Conservation (phyloP, 306 rosid genomes). For the Cucumis hystrix region DNA sequence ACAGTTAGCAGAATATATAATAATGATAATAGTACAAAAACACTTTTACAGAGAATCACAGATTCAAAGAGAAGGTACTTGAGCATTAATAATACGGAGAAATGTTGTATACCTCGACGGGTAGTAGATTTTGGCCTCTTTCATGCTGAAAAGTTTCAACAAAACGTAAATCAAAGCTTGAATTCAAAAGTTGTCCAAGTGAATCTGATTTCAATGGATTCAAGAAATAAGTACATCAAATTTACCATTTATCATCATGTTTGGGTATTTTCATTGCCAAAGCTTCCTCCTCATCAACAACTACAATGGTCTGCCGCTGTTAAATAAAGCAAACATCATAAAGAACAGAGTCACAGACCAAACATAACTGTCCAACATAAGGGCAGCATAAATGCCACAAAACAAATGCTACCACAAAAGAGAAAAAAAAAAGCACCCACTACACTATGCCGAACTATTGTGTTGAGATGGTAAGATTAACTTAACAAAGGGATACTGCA, state of each 20-base stretch:
- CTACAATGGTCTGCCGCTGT: conserved; percentile 58
- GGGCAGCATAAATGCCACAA: not conserved
- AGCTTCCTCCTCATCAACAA: conserved; percentile 62
- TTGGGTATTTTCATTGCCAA: conserved; percentile 25
- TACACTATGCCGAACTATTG: not conserved
- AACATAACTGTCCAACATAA: not conserved
- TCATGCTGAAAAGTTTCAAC: conserved; percentile 42
- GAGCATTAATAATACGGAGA: not conserved
- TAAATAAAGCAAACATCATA: not conserved
- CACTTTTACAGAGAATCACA: not conserved
- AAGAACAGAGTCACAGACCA: not conserved
- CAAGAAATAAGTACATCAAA: not conserved
- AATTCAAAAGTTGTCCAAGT: not conserved
- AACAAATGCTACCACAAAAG: not conserved
- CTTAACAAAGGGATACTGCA: not conserved
- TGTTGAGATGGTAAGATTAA: not conserved
- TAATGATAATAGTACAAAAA: not conserved
- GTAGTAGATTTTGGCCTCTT: conserved; percentile 60
- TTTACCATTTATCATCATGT: conserved; percentile 41
- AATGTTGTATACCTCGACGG: conserved; percentile 61
- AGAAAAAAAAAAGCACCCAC: not conserved
- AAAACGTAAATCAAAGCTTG: not conserved
- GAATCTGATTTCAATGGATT: not conserved
- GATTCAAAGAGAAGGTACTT: conserved; percentile 4
- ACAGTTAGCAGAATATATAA: conserved; percentile 13